phyloP scores from a whole-genome alignment of 345 rosid genomes.

The Moricandia arvensis region DNA sequence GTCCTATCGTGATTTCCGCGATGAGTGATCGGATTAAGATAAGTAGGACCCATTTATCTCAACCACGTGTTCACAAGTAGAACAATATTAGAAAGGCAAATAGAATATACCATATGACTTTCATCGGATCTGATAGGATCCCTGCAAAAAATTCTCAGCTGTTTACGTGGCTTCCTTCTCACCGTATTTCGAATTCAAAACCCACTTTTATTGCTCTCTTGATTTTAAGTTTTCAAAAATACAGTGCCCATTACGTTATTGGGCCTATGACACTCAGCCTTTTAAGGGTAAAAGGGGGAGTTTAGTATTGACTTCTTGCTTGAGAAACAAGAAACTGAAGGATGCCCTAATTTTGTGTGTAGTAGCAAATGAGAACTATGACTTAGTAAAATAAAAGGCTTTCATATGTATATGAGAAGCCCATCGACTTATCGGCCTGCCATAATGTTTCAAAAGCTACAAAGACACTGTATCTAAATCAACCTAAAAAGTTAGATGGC shows the following conservation, averaged over 20 bases:
- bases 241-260: neutral
- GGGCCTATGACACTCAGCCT: neutral
- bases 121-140: neutral
- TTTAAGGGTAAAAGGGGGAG: neutral
- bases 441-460: neutral
- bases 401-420: neutral
- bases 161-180: neutral
- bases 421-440: neutral
- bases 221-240: neutral
- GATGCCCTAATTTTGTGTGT: neutral
- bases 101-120: neutral
- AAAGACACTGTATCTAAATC: neutral
- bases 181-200: neutral
- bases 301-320: neutral
- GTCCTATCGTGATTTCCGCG: neutral
- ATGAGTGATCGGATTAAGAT: constrained; percentile 8
- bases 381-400: neutral
- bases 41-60: constrained; percentile 14
- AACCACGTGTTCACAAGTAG: neutral
- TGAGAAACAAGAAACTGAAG: neutral
- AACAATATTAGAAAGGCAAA: neutral
- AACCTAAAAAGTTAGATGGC: neutral
- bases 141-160: neutral
- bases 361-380: neutral
- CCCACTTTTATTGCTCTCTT: neutral